Evolutionary conservation across 345 rosid species (phyloP), one percentile per base, ranked within the genome.

Genomic region (Gynandropsis gynandra): DNA sequence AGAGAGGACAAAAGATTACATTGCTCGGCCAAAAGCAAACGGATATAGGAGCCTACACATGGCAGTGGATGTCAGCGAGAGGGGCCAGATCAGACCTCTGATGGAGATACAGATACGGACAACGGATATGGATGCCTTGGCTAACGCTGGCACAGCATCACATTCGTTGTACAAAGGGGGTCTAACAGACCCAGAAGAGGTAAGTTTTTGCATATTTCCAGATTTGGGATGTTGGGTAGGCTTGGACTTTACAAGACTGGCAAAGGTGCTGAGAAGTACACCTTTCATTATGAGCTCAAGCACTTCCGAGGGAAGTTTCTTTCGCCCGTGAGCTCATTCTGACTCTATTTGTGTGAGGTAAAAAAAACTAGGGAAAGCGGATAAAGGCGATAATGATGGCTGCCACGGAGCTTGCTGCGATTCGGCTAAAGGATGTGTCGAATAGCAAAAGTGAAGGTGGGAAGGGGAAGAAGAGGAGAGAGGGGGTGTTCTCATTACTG

Each of bases 31-130:
- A 0, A 90, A 87, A 69, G 71, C 57, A 18, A 90, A 87, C 61
- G 96, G 98, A 13, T 90, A 87, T 72, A 75, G 66, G 70, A 90
- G 98, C 55, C 73, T 86, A 41, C 98, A 90, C 54, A 81, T 90
- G 98, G 96, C 95, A 6, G 92, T 87, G 63, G 89, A 90, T 61
- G 83, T 78, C 34, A 86, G 92, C 50, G 85, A 83, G 47, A 58
- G 65, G 27, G 76, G 72, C 61, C 66, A 54, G 68, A 52, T 54
- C 10, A 77, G 76, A 73, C 98, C 98, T 0, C 71, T 74, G 39
- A 83, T 90, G 98, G 98, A 90, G 58, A 80, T 90, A 68, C 95
- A 90, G 69, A 86, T 90, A 45, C 76, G 95, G 47, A 83, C 96
- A 45, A 54, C 45, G 17, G 92, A 83, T 57, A 90, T 90, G 96